Conservation (phyloP, 352 stramenopile genomes). For the Phytophthora cryptogea region DNA sequence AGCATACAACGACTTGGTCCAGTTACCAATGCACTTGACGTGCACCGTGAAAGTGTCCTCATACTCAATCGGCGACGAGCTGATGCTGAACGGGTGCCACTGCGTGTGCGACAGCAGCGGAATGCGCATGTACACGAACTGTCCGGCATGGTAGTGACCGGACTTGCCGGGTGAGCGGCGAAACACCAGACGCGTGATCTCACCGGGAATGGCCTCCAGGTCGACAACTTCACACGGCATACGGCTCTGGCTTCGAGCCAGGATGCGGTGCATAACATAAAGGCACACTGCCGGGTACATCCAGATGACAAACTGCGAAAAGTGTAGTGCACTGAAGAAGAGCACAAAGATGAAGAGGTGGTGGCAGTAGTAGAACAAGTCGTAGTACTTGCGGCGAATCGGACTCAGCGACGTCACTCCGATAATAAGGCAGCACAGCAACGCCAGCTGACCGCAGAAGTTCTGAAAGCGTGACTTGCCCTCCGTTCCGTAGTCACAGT, state of each 20-base stretch:
- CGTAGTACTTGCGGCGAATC: conserved; percentile 81
- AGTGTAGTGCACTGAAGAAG: conserved; percentile 70
- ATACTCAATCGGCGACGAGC: conserved; percentile 82
- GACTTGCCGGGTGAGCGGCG: conserved; percentile 72
- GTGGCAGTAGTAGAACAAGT: conserved; percentile 90
- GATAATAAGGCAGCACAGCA: conserved; percentile 77
- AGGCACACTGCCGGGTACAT: conserved; percentile 83
- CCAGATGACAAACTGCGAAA: conserved; percentile 82
- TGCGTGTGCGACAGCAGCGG: conserved; percentile 73
- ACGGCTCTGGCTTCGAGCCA: conserved; percentile 67
- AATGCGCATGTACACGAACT: conserved; percentile 82
- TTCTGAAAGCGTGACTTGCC: conserved; percentile 73
- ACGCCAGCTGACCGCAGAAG: conserved; percentile 72
- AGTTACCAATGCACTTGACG: conserved; percentile 79
- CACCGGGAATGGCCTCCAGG: conserved; percentile 79
- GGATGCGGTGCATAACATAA: conserved; percentile 83
- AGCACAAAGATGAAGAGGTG: conserved; percentile 88
- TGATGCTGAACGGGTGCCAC: conserved; percentile 89
- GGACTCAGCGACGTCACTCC: conserved; percentile 70
- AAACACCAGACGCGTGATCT: conserved; percentile 85
- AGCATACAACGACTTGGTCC: conserved; percentile 74
- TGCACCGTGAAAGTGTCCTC: conserved; percentile 87
- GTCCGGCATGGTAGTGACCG: conserved; percentile 80
- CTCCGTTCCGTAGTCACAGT: conserved; percentile 72
- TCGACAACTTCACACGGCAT: conserved; percentile 81